Base-by-base conservation (phyloP, 225 moss, liverwort and hornwort species). In the Thuidium tamariscinum region DNA sequence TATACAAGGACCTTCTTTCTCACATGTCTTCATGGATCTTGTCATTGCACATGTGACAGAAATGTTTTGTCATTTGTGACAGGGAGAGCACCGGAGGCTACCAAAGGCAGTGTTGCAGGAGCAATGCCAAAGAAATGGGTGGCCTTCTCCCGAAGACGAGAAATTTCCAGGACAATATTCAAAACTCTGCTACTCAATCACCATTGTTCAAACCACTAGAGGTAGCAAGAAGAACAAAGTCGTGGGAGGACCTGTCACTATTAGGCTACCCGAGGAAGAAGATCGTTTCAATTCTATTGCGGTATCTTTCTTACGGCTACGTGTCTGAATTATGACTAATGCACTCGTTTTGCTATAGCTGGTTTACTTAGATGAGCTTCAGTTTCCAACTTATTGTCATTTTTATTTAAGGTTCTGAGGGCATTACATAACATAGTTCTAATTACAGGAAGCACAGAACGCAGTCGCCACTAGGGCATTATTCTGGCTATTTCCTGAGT, bases 91-190 rank as follows among this genome's bases (percentile, higher is more conserved):
- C 46, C 89, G 94, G 83, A 92, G 96, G 77, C 95, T 93, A 91
- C 99, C 99, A 42, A 99, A 99, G 90, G 99, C 96, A 85, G 94
- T 97, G 71, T 93, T 99, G 74, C 99, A 99, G 92, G 97, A 99
- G 88, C 96, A 97, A 84, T 99, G 99, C 67, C 99, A 99, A 84
- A 99, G 97, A 85, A 95, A 97, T 91, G 97, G 94, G 54, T 99
- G 99, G 99, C 87, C 94, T 82, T 92, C 97, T 85, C 99, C 99
- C 63, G 97, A 96, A 68, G 97, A 99, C 80, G 99, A 99, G 81
- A 99, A 96, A 81, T 89, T 96, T 64, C 85, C 95, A 36, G 91
- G 96, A 46, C 93, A 88, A 74, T 90, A 92, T 86, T 93, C 89
- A 79, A 83, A 90, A 80, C 96, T 94, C 66, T 96, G 94, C 82